Base-by-base conservation (phyloP, 768 basidiomycete genomes). In the Fistulinella prunicolor region DNA sequence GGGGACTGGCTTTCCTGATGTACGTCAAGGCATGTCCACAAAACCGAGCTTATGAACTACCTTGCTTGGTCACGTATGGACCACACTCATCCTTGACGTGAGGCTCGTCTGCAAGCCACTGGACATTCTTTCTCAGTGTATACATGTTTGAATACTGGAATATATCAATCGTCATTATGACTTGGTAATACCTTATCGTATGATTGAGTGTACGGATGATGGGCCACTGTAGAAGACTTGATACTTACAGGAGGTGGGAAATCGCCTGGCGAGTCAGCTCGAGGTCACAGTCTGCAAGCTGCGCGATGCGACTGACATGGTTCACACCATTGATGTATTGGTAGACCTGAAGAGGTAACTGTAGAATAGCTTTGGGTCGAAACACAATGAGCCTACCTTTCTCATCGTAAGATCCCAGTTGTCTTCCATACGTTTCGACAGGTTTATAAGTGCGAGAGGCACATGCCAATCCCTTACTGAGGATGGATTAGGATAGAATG, bases 101-200 rank as follows among this genome's bases (percentile, higher is more conserved):
- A 4, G 75, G 68, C 62, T 94, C 91, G 42, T 88, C 82, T 13
- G 88, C 91, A 28, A 96, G 80, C 79, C 87, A 91, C 57, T 92
- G 85, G 20, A 96, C 82, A 51, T 83, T 86, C 57, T 87, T 89
- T 43, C 87, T 81, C 22, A 94, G 75, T 1, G 92, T 93, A 63
- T 99, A 99, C 85, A 95, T 92, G 66, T 98, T 98, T 14, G 93
- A 93, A 66, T 87, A 95, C 65, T 96, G 94, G 65, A 99, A 99
- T 37, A 98, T 91, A 70, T 99, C 96, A 46, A 94, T 83, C 53
- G 85, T 88, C 88, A 98, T 93, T 55, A 96, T 83, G 35, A 94
- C 93, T 70, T 96, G 92, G 64, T 98, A 97, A 61, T 93, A 96
- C 37, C 92, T 94, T 54, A n/a, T 21, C 38, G 16, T 47, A 23